Conservation (phyloP, 495 filamentous ascomycete species). For the Neurospora hispaniola region DNA sequence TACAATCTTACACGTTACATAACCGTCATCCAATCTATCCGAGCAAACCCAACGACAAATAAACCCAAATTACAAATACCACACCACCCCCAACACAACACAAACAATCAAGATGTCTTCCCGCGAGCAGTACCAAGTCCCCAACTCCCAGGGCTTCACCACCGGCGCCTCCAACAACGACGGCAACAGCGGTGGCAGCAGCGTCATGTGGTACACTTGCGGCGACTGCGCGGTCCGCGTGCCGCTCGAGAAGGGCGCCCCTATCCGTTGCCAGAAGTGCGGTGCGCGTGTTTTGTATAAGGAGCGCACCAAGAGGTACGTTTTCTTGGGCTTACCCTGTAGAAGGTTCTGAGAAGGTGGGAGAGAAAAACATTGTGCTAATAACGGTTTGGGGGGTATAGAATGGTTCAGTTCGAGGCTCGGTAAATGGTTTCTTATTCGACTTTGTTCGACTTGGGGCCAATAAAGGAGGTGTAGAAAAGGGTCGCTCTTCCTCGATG, state of each 20-base stretch:
- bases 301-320: conserved; percentile 91
- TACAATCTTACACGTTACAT: too few species aligned
- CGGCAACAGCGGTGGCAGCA: conserved; percentile 19
- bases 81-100: too few species aligned
- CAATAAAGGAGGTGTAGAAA: conserved; percentile 3
- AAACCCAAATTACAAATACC: background rate
- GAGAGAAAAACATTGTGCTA: background rate
- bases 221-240: conserved; percentile 85
- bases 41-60: background rate
- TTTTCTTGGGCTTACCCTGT: too few species aligned
- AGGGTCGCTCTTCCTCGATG: background rate
- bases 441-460: conserved; percentile 5
- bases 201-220: conserved; percentile 72
- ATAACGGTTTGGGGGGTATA: conserved; percentile 10
- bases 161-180: conserved; percentile 26
- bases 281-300: conserved; percentile 96
- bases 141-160: conserved; percentile 12
- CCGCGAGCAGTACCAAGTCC: conserved; percentile 52
- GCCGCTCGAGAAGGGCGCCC: conserved; percentile 68
- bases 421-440: conserved; percentile 38
- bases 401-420: conserved; percentile 98
- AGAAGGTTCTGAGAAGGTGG: background rate
- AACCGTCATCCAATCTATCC: too few species aligned
- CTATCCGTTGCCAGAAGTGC: conserved; percentile 91
- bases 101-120: conserved; percentile 26